phyloP scores from a whole-genome alignment of 257 asterid species.

The Leptodermis oblonga region DNA sequence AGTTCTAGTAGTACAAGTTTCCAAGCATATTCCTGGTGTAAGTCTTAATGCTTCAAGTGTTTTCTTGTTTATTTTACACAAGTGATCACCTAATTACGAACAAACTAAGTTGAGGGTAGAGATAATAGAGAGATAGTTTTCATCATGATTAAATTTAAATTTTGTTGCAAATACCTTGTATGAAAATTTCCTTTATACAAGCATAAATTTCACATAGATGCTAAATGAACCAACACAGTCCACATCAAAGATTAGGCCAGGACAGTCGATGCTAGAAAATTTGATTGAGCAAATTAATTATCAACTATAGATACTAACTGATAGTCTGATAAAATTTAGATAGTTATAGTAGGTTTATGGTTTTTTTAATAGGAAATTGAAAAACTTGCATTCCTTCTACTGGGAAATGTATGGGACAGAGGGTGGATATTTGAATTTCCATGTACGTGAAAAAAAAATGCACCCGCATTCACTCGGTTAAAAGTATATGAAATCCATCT shows the following conservation, averaged over 20 bases:
- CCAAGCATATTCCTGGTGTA: slow-evolving; percentile 91
- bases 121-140: too few relatives aligned
- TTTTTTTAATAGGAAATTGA: neutral
- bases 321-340: too few relatives aligned
- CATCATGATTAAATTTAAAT: neutral
- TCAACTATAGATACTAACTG: neutral
- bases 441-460: neutral
- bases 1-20: slow-evolving; percentile 58
- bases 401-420: neutral
- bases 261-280: neutral
- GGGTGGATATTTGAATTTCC: neutral
- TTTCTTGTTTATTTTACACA: neutral
- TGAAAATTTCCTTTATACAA: neutral
- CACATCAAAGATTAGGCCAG: neutral
- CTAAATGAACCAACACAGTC: neutral
- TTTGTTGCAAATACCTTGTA: neutral
- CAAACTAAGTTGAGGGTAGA: neutral
- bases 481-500: neutral
- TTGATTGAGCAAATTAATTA: neutral
- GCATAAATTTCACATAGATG: neutral
- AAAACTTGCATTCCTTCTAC: neutral
- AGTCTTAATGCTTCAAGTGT: slow-evolving; percentile 8
- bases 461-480: neutral
- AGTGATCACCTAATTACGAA: too few relatives aligned
- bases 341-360: neutral